A percentile compares a stretch with the other conserved stretches of the same genome.
These are phyloP conservation scores for Melocanna baccifera DNA, from an alignment of 176 grass and related monocot species.

Conservation along the genomic window DNA sequence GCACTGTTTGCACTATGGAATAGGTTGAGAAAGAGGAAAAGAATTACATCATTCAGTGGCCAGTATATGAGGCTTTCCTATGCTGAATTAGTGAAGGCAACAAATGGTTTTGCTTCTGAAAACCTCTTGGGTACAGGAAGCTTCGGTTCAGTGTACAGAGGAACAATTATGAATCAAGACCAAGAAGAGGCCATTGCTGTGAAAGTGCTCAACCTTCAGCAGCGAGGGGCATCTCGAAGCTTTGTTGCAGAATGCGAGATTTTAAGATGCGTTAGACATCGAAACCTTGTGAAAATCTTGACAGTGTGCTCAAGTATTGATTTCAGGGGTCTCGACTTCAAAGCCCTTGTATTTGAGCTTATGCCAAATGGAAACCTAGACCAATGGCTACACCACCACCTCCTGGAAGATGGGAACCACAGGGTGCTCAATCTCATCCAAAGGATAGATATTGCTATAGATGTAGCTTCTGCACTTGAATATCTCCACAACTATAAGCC, in stretches of 20 bases:
- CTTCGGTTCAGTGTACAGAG: slow-evolving; percentile 25
- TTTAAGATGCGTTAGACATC: slow-evolving; percentile 6
- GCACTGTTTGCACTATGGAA: background rate
- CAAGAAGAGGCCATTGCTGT: background rate
- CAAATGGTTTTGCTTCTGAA: background rate
- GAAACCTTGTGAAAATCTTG: slow-evolving; percentile 30
- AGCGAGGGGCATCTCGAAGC: slow-evolving; percentile 14
- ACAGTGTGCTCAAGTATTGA: slow-evolving; percentile 27
- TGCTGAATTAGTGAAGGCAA: slow-evolving; percentile 16
- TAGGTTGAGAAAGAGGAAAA: background rate
- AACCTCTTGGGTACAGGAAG: slow-evolving; percentile 27
- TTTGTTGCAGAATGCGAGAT: slow-evolving; percentile 29
- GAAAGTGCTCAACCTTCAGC: slow-evolving; percentile 22
- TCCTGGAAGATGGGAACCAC: background rate
- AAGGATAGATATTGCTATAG: slow-evolving; percentile 12
- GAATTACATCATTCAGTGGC: background rate
- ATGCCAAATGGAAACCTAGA: slow-evolving; percentile 32
- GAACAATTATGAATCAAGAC: background rate
- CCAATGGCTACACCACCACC: background rate
- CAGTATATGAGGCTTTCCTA: slow-evolving; percentile 3
- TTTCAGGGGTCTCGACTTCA: slow-evolving; percentile 17
- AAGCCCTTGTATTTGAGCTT: slow-evolving; percentile 27
- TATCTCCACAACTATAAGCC: slow-evolving; percentile 1
- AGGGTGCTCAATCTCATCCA: background rate
- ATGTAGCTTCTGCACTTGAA: background rate